A percentile compares a stretch with the other conserved stretches of the same genome.
Conservation (phyloP, 306 rosid genomes). For the Biancaea sappan region DNA sequence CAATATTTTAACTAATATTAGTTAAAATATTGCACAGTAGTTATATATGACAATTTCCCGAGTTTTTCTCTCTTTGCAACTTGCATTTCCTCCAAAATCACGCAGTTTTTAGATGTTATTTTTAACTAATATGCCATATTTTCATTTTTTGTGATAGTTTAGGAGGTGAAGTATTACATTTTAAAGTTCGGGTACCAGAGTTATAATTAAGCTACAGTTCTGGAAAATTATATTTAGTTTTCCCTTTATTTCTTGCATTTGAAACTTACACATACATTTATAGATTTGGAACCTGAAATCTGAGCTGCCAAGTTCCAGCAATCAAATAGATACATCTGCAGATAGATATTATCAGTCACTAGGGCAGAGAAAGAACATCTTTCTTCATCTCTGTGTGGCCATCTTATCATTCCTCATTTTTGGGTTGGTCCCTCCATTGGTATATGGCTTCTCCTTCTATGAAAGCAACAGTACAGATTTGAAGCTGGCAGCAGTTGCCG, state of each 20-base stretch:
- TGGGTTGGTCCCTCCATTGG: constrained; percentile 72
- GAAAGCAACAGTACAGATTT: constrained; percentile 56
- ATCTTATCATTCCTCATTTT: constrained; percentile 64
- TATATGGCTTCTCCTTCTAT: constrained; percentile 69
- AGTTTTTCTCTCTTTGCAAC: no score
- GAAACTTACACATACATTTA: constrained; percentile 14
- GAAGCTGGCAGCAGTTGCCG: constrained; percentile 76
- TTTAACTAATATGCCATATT: no score
- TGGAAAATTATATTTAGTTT: no score
- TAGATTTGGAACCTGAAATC: constrained; percentile 67
- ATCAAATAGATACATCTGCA: constrained; percentile 21
- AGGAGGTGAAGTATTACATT: no score
- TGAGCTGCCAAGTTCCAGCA: constrained; percentile 34
- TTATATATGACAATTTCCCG: no score
- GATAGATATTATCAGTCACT: constrained; percentile 49
- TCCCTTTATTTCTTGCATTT: neutral
- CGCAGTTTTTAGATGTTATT: no score
- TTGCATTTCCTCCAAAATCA: no score
- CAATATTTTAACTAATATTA: no score
- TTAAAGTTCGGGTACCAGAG: no score
- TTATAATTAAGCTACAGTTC: no score
- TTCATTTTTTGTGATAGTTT: no score
- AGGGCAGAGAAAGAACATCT: constrained; percentile 57
- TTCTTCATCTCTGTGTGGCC: constrained; percentile 57
- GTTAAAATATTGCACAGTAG: no score